Conservation (phyloP, 257 asterid genomes). For the Orobanche coerulescens region DNA sequence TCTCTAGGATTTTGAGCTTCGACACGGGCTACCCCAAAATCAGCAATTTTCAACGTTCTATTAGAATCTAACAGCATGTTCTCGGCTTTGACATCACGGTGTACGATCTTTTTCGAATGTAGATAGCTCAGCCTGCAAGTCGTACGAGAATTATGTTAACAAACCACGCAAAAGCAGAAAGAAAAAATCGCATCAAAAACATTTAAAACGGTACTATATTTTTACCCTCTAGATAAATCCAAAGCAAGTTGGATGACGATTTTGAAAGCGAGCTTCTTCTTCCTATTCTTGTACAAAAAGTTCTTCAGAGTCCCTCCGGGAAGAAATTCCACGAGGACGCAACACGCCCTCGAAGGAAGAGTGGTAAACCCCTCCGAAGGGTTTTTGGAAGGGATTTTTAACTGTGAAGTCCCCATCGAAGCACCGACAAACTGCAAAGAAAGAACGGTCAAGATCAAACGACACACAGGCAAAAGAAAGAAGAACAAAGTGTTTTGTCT, state of each 20-base stretch:
- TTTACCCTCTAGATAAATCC: slow-evolving; percentile 84
- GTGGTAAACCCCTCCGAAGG: slow-evolving; percentile 64
- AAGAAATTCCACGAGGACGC: slow-evolving; percentile 84
- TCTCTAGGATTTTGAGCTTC: slow-evolving; percentile 93
- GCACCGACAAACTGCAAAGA: slow-evolving; percentile 72
- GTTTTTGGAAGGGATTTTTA: slow-evolving; percentile 79
- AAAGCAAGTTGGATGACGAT: slow-evolving; percentile 78
- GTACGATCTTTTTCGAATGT: slow-evolving; percentile 83
- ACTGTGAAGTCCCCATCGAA: slow-evolving; percentile 90
- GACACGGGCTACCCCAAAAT: slow-evolving; percentile 95
- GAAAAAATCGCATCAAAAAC: neutral
- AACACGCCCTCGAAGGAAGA: slow-evolving; percentile 85
- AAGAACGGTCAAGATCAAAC: neutral
- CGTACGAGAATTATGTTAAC: neutral
- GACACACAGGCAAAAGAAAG: neutral
- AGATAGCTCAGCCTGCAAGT: slow-evolving; percentile 71
- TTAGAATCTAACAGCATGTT: slow-evolving; percentile 69
- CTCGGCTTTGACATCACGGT: slow-evolving; percentile 95
- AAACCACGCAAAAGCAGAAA: neutral
- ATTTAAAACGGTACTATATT: neutral
- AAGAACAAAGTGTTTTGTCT: neutral
- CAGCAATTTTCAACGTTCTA: slow-evolving; percentile 71
- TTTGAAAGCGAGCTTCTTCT: slow-evolving; percentile 74
- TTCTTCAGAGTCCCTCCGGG: slow-evolving; percentile 76
- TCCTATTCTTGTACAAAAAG: slow-evolving; percentile 65